phyloP scores from a whole-genome alignment of 1,284 basidiomycete genomes.

The Vanrija humicola region DNA sequence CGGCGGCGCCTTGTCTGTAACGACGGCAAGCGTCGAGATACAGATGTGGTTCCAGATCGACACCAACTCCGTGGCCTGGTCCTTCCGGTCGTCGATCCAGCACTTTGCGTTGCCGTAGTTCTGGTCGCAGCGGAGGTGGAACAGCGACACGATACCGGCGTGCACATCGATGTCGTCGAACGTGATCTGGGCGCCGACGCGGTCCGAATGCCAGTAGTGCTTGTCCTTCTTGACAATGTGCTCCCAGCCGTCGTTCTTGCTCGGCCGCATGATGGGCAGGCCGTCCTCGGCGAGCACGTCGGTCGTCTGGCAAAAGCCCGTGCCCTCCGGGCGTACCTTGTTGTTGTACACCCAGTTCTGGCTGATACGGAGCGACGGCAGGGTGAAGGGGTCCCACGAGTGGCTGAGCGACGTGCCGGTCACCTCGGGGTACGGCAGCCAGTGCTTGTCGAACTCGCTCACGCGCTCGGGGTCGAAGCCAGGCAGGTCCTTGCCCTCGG shows the following conservation, averaged over 20 bases:
- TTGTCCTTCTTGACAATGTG: background rate
- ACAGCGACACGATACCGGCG: constrained; percentile 1
- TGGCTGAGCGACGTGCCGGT: background rate
- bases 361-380: constrained; percentile 1
- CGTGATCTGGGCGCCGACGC: constrained; percentile 1
- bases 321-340: background rate
- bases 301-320: background rate
- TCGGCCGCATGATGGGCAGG: background rate
- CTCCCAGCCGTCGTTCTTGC: background rate
- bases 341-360: background rate
- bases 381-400: background rate
- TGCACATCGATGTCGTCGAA: constrained; percentile 5
- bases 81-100: constrained; percentile 10
- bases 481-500: too few species aligned
- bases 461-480: background rate
- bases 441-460: background rate
- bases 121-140: constrained; percentile 1
- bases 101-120: constrained; percentile 9
- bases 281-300: background rate
- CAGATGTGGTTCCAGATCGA: background rate
- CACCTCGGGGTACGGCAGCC: background rate
- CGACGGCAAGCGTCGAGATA: too few species aligned
- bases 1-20: too few species aligned
- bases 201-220: constrained; percentile 2
- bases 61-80: background rate